Percentiles rank a stretch among this genome's conserved stretches.
These are phyloP conservation scores for Fomitopsis pulvina DNA, from an alignment of 768 basidiomycete genomes.

Conservation along the genomic window DNA sequence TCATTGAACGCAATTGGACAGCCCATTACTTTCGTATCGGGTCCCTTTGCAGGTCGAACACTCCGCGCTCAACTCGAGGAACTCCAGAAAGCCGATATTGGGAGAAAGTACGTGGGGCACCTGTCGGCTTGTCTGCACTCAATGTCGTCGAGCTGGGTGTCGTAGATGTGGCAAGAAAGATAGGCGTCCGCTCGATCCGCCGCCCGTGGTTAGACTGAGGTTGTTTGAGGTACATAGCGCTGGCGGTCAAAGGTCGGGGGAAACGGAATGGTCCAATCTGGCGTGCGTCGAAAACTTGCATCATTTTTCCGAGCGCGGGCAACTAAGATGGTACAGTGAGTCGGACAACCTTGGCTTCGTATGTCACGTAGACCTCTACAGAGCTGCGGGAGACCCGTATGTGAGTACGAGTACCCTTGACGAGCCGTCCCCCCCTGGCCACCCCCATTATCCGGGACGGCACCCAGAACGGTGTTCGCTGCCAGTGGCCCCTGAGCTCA, in stretches of 20 bases:
- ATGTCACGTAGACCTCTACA: slow-evolving; percentile 75
- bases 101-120: slow-evolving; percentile 49
- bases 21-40: slow-evolving; percentile 34
- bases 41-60: slow-evolving; percentile 54
- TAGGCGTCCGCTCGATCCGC: slow-evolving; percentile 59
- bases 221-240: slow-evolving; percentile 39
- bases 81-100: slow-evolving; percentile 58
- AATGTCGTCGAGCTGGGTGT: not conserved
- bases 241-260: slow-evolving; percentile 33
- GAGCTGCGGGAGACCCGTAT: slow-evolving; percentile 34
- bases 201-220: slow-evolving; percentile 50
- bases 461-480: too few relatives aligned
- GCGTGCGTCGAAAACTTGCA: slow-evolving; percentile 34
- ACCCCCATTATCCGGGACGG: too few relatives aligned
- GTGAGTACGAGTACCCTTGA: too few relatives aligned
- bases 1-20: too few relatives aligned
- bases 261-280: slow-evolving; percentile 39
- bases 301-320: not conserved
- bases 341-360: slow-evolving; percentile 42
- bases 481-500: too few relatives aligned
- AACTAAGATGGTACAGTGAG: too few relatives aligned
- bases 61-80: slow-evolving; percentile 50
- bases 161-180: slow-evolving; percentile 51
- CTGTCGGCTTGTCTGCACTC: not conserved
- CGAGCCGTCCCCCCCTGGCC: too few relatives aligned